Base-by-base conservation (phyloP, 1,284 basidiomycete species). In the Cystobasidiaceae sp. region DNA sequence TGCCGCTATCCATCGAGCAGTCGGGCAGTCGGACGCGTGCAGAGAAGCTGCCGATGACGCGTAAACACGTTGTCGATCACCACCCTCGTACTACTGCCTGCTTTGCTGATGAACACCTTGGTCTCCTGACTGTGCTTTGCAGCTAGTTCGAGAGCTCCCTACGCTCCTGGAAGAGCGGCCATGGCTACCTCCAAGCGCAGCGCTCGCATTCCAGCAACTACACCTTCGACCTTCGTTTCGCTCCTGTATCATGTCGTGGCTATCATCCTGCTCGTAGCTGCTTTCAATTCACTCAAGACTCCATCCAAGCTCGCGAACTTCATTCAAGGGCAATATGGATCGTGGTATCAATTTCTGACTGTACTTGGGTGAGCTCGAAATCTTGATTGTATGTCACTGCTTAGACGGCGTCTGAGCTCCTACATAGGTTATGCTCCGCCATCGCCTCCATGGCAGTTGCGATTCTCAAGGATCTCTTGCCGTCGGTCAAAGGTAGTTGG, bases 401-500 rank as follows among this genome's bases (percentile, higher is more conserved):
- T 4, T 34, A 32, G 28, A 37, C 33, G 43, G 21, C 25, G 32
- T 28, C 21, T 41, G 17, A n/a, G n/a, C 25, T 50, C 5, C 30
- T 28, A 8, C 34, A 41, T 52, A 70, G 69, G 15, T 55, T 69
- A 52, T 64, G 56, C 44, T 46, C 39, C 6, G 32, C 65, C 8
- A 69, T 67, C 57, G 27, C 66, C 9, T 48, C 50, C 13, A 70
- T 71, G 55, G 27, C 44, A 11, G 55, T 62, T n/a, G 57, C 70
- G 11, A 55, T 71, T 45, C 34, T 68, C 2, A 67, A 70, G 39
- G 70, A 71, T 59, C 27, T 66, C 33, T 52, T 65, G 32, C 69
- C 69, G 0, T 51, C 39, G 13, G 19, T 68, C 45, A 50, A 49
- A 27, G 23, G 61, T 63, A 32, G n/a, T n/a, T n/a, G n/a, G n/a